A percentile compares a stretch with the other conserved stretches of the same genome.
Conservation (phyloP, 805 yeast genomes). For the Debaryomyces hansenii region DNA sequence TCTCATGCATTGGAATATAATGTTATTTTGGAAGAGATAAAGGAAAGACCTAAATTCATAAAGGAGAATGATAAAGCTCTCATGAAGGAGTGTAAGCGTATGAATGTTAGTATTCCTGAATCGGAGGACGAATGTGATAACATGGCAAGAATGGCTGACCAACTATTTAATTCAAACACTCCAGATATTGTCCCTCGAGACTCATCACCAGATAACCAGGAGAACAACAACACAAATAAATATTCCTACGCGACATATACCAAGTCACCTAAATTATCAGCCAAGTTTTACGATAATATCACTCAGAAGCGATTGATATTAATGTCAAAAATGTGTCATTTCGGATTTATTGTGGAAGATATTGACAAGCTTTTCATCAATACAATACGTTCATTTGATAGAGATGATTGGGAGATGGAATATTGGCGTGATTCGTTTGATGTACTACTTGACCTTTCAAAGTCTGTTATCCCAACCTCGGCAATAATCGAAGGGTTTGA, state of each 20-base stretch:
- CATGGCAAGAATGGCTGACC: constrained; percentile 2
- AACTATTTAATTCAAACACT: constrained; percentile 1
- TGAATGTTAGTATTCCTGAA: background rate
- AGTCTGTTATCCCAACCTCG: background rate
- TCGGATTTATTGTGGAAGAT: background rate
- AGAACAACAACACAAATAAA: background rate
- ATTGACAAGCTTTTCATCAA: background rate
- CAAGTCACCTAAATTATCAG: background rate
- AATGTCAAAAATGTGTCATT: background rate
- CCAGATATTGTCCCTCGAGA: background rate
- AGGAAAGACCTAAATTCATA: constrained; percentile 5
- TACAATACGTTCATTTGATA: background rate
- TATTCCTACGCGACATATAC: background rate
- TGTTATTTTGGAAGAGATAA: constrained; percentile 2
- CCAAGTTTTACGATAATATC: background rate
- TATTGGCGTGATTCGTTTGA: background rate
- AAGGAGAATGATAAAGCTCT: background rate
- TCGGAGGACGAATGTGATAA: background rate
- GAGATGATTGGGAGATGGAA: background rate
- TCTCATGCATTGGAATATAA: constrained; percentile 3
- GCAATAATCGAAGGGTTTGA: background rate
- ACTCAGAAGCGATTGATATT: background rate
- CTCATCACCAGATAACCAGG: background rate
- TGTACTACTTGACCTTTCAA: background rate
- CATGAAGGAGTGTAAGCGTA: constrained; percentile 1